phyloP scores from a whole-genome alignment of 1,284 basidiomycete genomes.

The Tetrapyrgos nigripes region DNA sequence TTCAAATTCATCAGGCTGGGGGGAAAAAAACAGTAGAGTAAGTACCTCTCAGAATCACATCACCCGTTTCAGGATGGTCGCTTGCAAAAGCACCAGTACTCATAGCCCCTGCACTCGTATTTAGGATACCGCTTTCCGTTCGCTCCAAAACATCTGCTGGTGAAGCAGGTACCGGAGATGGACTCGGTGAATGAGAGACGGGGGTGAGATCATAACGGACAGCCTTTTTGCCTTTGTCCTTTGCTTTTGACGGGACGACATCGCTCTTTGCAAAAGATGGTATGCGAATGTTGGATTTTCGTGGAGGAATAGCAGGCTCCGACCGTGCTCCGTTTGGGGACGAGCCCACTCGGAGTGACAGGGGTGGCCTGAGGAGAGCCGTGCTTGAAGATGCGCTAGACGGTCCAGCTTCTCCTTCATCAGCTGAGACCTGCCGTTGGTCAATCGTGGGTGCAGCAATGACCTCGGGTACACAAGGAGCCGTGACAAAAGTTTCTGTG shows the following conservation, averaged over 20 bases:
- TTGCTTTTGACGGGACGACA: slow-evolving; percentile 23
- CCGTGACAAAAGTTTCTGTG: slow-evolving; percentile 43
- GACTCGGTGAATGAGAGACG: slow-evolving; percentile 20
- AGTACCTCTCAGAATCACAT: slow-evolving; percentile 70
- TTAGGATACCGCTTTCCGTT: slow-evolving; percentile 53
- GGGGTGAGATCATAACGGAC: slow-evolving; percentile 50
- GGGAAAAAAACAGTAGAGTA: slow-evolving; percentile 4
- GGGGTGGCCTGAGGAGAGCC: slow-evolving; percentile 22
- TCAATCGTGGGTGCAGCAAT: neutral
- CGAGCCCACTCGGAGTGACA: slow-evolving; percentile 18
- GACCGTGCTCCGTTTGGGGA: slow-evolving; percentile 22
- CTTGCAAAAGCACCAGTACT: slow-evolving; percentile 25
- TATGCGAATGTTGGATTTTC: slow-evolving; percentile 27
- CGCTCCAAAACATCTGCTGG: slow-evolving; percentile 67
- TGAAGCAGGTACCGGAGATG: slow-evolving; percentile 47
- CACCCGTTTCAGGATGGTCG: slow-evolving; percentile 42
- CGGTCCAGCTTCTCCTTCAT: neutral
- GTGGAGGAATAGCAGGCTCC: slow-evolving; percentile 16
- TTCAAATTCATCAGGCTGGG: slow-evolving; percentile 19
- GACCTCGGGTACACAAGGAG: slow-evolving; percentile 29
- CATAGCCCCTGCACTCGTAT: slow-evolving; percentile 68
- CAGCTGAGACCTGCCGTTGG: neutral
- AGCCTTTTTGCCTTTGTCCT: slow-evolving; percentile 39
- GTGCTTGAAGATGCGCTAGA: slow-evolving; percentile 24
- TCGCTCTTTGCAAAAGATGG: slow-evolving; percentile 30